Evolutionary conservation across 371 early-diverging fungal genomes (phyloP).

Genomic region (Batrachochytrium dendrobatidis): DNA sequence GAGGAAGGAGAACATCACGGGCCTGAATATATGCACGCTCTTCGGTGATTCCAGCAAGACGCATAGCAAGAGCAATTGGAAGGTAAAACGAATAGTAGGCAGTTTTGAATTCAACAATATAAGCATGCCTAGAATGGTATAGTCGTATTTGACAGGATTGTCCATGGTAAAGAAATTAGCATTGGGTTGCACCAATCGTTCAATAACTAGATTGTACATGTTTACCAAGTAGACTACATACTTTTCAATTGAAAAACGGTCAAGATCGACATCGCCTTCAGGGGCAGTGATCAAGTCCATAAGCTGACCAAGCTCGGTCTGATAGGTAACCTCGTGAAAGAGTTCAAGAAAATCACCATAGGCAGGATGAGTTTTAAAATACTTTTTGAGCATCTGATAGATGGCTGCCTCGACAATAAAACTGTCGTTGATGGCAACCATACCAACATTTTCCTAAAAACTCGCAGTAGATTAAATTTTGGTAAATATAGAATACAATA

Average conservation of each 20-base stretch:
- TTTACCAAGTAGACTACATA: no score
- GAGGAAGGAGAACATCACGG: conserved; percentile 74
- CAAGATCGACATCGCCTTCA: conserved; percentile 83
- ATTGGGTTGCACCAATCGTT: background rate
- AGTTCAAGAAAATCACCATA: conserved; percentile 87
- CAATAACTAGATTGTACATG: background rate
- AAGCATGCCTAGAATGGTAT: conserved; percentile 57
- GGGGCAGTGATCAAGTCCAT: conserved; percentile 95
- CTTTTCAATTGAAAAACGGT: conserved; percentile 82
- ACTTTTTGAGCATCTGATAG: conserved; percentile 83
- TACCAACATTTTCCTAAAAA: conserved; percentile 63
- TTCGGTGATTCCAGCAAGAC: conserved; percentile 73
- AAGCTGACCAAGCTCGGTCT: conserved; percentile 96
- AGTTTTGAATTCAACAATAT: conserved; percentile 95
- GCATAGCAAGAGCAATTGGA: conserved; percentile 91
- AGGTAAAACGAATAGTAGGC: conserved; percentile 98
- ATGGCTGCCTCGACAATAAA: conserved; percentile 88
- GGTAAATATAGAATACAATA: background rate
- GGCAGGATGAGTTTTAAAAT: conserved; percentile 74
- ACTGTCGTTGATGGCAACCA: conserved; percentile 90
- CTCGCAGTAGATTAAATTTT: background rate
- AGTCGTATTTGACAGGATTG: no score
- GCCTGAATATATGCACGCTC: conserved; percentile 73
- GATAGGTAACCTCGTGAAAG: conserved; percentile 89
- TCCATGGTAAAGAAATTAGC: no score